Base-by-base conservation (phyloP, 2,329 filamentous ascomycete genomes). In the Pseudogymnoascus sp. region DNA sequence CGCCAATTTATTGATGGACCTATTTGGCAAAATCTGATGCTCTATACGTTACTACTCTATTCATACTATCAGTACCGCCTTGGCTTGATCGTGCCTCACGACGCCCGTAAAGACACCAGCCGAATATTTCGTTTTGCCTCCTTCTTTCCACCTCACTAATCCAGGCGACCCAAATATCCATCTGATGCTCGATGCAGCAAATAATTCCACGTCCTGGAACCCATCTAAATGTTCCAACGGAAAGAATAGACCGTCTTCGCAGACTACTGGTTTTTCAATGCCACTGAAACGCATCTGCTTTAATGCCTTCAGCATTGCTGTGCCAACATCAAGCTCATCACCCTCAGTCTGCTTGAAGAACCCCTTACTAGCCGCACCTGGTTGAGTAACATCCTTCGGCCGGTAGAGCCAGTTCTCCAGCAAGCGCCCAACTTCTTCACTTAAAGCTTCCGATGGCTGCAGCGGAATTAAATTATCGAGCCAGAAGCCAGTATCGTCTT, bases 131-230 rank as follows among this genome's bases (percentile, higher is more conserved):
- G 20, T 25, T 9, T 37, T 58, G 16, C 28, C 57, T 22, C 57
- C 47, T 28, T 54, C 47, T 33, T 36, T 61, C 41, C 47, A 58
- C 6, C 28, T 18, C 18, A 22, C 20, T 25, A 58, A 16, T 2
- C 61, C 61, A 6, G 63, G 63, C 47, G 50, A 35, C 5, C 63
- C 61, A 50, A 61, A 64, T 43, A 37, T 16, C 41, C 58, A 64
- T 3, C 30, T 18, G 14, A 64, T 50, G 28, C 58, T 63, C 6
- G 36, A 54, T n/a, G 63, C 47, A 36, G 63, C 61, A 59, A 57
- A 64, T 35, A 64, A 30, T n/a, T 64, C 63, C 2, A 64, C 57
- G 2, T 58, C 41, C n/a, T 59, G 38, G 14, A 20, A 2, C 6
- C 4, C 39, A n/a, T 35, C 4, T 35, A 54, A n/a, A 14, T 25